phyloP scores from a whole-genome alignment of 2,329 filamentous ascomycete genomes.

The Rutstroemia sydowiana region DNA sequence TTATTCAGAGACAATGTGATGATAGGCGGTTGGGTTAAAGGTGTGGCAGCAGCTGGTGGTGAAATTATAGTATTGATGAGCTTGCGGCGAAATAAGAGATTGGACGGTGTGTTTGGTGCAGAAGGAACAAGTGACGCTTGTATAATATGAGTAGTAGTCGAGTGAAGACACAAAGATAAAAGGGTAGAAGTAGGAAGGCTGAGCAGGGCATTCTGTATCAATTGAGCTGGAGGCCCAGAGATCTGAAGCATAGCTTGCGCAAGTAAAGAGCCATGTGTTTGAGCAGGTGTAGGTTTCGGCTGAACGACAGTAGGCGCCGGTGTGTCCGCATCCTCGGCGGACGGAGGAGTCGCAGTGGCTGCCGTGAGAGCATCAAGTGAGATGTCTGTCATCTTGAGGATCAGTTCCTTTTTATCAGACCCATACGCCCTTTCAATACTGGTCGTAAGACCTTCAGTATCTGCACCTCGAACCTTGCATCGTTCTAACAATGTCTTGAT shows the following conservation, averaged over 20 bases:
- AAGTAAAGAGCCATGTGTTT: conserved; percentile 77
- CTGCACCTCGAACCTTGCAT: conserved; percentile 59
- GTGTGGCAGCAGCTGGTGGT: conserved; percentile 4
- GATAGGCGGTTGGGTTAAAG: conserved; percentile 10
- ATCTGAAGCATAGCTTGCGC: conserved; percentile 72
- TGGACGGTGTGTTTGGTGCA: conserved; percentile 42
- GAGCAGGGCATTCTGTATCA: conserved; percentile 67
- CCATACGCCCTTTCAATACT: conserved; percentile 49
- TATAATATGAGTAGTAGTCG: conserved; percentile 52
- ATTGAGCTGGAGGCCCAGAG: conserved; percentile 57
- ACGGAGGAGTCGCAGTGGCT: conserved; percentile 23
- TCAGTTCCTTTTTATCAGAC: conserved; percentile 40
- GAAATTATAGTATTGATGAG: conserved; percentile 53
- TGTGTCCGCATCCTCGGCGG: conserved; percentile 20
- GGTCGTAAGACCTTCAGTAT: conserved; percentile 46
- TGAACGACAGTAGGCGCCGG: conserved; percentile 22
- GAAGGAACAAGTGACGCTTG: conserved; percentile 53
- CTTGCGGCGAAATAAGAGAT: conserved; percentile 55
- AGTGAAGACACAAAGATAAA: conserved; percentile 50
- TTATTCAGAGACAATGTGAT: conserved; percentile 43
- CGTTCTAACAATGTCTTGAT: conserved; percentile 78
- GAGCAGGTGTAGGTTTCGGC: conserved; percentile 37
- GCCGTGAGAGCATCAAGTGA: conserved; percentile 39
- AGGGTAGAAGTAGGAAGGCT: conserved; percentile 48
- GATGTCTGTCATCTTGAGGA: conserved; percentile 54